These are phyloP conservation scores for Solanum arcanum DNA, from an alignment of 257 asterid genomes.

Conservation along the genomic window DNA sequence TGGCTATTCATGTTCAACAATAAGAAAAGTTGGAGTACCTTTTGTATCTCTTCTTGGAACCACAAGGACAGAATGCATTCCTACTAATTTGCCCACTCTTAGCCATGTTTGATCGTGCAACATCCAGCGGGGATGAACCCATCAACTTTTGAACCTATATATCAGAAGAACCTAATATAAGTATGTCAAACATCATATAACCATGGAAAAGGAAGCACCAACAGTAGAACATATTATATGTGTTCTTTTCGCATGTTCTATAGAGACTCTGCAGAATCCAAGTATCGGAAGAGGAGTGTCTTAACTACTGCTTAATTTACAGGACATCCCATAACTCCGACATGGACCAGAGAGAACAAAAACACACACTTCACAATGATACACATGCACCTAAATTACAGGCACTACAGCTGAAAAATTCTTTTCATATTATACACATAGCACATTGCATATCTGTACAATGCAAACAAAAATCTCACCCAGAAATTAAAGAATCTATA, in stretches of 20 bases:
- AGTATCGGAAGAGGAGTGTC: neutral
- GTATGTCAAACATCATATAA: neutral
- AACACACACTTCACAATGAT: neutral
- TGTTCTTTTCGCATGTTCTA: neutral
- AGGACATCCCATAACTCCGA: neutral
- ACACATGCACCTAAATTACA: neutral
- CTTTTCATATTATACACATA: neutral
- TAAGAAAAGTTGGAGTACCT: slow-evolving; percentile 32
- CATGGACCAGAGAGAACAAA: neutral
- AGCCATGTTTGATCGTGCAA: slow-evolving; percentile 71
- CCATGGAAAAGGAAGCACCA: neutral
- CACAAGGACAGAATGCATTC: slow-evolving; percentile 87
- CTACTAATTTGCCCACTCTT: slow-evolving; percentile 80
- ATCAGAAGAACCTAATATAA: neutral
- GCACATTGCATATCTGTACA: neutral
- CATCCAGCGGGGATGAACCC: slow-evolving; percentile 83
- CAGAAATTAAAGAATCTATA: neutral
- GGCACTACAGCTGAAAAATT: neutral
- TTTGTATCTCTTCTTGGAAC: slow-evolving; percentile 81
- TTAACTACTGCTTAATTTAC: neutral
- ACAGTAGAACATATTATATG: neutral
- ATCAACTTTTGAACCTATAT: slow-evolving; percentile 73
- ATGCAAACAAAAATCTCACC: neutral
- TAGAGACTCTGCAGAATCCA: neutral
- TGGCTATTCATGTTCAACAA: neutral